Conservation (phyloP, 495 filamentous ascomycete species). For the Xylaria sp. region DNA sequence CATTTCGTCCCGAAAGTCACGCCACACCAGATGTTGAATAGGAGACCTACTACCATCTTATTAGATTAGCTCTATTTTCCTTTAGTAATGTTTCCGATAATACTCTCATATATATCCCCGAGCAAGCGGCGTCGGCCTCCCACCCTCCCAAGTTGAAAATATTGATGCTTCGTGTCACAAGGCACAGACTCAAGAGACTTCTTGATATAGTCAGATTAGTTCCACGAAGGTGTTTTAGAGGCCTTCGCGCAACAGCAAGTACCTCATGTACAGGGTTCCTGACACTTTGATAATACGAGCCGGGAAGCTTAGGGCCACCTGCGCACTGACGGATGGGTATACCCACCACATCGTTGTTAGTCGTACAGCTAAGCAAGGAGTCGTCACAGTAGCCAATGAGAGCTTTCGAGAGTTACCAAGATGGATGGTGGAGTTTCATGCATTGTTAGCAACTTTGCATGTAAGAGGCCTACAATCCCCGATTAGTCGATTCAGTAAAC, state of each 20-base stretch:
- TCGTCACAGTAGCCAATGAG: constrained; percentile 1
- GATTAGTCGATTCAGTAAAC: not conserved
- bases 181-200: too few species aligned
- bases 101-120: not conserved
- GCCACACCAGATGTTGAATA: not conserved
- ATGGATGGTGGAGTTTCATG: constrained; percentile 7
- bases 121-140: too few species aligned
- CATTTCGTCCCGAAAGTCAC: not conserved
- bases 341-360: not conserved
- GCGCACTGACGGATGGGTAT: not conserved
- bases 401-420: not conserved
- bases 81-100: not conserved
- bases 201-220: too few species aligned
- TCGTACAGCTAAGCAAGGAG: not conserved
- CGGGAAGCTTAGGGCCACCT: not conserved
- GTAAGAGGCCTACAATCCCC: not conserved
- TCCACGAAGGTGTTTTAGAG: too few species aligned
- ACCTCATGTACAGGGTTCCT: too few species aligned
- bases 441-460: constrained; percentile 6
- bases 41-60: not conserved
- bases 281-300: constrained; percentile 2
- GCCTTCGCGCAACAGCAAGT: too few species aligned
- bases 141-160: not conserved
- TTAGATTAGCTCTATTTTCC: not conserved
- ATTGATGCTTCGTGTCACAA: too few species aligned